Evolutionary conservation across 2,329 filamentous ascomycete genomes (phyloP).

Genomic region (Macrophomina phaseolina): DNA sequence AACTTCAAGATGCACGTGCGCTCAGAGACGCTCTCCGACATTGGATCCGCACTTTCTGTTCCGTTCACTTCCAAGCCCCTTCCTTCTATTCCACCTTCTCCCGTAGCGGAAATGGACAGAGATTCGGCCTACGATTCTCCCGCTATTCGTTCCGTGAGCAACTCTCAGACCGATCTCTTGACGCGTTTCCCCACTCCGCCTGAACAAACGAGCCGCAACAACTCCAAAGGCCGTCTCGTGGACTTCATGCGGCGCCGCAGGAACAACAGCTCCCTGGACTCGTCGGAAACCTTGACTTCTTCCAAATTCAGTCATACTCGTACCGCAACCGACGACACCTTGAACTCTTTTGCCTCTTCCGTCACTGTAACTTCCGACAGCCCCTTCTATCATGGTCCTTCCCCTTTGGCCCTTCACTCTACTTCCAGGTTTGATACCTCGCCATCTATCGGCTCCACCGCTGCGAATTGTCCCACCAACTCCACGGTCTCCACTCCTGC

Average conservation of each 20-base stretch:
- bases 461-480: constrained; percentile 11
- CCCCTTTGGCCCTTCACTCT: background rate
- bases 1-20: constrained; percentile 52
- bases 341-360: constrained; percentile 6
- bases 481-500: constrained; percentile 7
- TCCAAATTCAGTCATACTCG: constrained; percentile 9
- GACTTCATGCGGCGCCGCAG: constrained; percentile 15
- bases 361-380: background rate
- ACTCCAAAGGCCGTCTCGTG: background rate
- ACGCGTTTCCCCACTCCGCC: constrained; percentile 10
- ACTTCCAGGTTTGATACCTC: background rate
- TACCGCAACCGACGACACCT: constrained; percentile 12
- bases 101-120: constrained; percentile 4
- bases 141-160: background rate
- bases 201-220: background rate
- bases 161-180: constrained; percentile 12
- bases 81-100: constrained; percentile 10
- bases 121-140: constrained; percentile 12
- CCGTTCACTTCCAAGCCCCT: constrained; percentile 36
- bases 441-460: constrained; percentile 4
- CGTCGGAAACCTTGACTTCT: background rate
- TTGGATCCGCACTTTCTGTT: constrained; percentile 54
- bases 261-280: constrained; percentile 10
- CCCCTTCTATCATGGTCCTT: constrained; percentile 7
- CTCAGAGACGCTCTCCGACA: constrained; percentile 55